A percentile compares a stretch with the other conserved stretches of the same genome.
These are phyloP conservation scores for Rhizopogon vinicolor DNA, from an alignment of 768 basidiomycete species.

Conservation along the genomic window DNA sequence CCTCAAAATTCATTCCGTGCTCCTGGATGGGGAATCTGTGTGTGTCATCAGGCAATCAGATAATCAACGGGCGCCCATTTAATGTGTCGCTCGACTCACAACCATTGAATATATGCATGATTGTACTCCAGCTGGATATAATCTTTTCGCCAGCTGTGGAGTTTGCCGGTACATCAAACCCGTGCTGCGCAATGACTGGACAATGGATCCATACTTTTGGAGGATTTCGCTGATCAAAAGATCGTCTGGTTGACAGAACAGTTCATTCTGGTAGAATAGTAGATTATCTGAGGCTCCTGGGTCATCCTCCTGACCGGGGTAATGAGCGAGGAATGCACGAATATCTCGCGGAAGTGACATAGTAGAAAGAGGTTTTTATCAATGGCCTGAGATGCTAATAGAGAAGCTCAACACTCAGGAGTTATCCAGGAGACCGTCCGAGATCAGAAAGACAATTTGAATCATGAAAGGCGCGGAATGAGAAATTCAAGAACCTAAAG, in stretches of 20 bases:
- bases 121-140: constrained; percentile 59
- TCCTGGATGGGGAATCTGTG: constrained; percentile 70
- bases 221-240: constrained; percentile 61
- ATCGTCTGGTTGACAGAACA: constrained; percentile 58
- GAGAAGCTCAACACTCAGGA: too few relatives aligned
- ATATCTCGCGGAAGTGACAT: constrained; percentile 18
- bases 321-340: constrained; percentile 19
- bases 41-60: background rate
- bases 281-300: constrained; percentile 37
- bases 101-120: constrained; percentile 77
- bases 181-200: background rate
- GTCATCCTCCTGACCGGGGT: constrained; percentile 11
- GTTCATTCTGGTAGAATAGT: constrained; percentile 55
- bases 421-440: too few relatives aligned
- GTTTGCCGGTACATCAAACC: constrained; percentile 2
- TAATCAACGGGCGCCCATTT: background rate
- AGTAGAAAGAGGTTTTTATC: background rate
- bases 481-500: too few relatives aligned
- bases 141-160: constrained; percentile 58
- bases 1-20: constrained; percentile 63
- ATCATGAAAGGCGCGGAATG: too few relatives aligned
- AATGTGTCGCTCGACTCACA: constrained; percentile 40
- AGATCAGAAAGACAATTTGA: too few relatives aligned
- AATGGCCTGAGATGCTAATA: background rate
- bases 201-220: constrained; percentile 36